A percentile compares a stretch with the other conserved stretches of the same genome.
These are phyloP conservation scores for Ogataea methylovora DNA, from an alignment of 805 yeast genomes.

Conservation along the genomic window DNA sequence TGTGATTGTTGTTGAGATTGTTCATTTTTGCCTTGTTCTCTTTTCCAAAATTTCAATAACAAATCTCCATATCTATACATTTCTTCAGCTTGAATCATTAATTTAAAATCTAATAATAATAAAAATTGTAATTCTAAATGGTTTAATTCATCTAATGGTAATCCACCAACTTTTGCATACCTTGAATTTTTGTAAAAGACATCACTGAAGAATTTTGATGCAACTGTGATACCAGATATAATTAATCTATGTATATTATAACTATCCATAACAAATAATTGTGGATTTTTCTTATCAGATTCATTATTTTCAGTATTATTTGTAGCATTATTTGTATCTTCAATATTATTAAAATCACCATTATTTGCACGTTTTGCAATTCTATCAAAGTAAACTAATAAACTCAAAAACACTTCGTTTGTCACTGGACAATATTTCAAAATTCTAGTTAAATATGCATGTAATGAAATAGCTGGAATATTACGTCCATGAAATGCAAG, in stretches of 20 bases:
- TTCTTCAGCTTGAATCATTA: conserved; percentile 86
- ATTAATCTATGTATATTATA: conserved; percentile 91
- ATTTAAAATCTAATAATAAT: conserved; percentile 73
- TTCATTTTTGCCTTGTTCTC: conserved; percentile 49
- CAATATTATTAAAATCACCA: conserved; percentile 24
- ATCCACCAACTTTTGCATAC: conserved; percentile 93
- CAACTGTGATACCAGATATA: conserved; percentile 91
- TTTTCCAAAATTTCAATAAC: conserved; percentile 74
- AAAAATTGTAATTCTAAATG: conserved; percentile 87
- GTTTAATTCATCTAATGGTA: conserved; percentile 88
- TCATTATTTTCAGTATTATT: conserved; percentile 2
- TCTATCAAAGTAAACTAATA: conserved; percentile 90
- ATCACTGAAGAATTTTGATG: conserved; percentile 90
- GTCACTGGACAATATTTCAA: conserved; percentile 98
- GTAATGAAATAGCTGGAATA: conserved; percentile 89
- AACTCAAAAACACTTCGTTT: conserved; percentile 85
- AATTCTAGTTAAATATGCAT: conserved; percentile 83
- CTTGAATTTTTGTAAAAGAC: conserved; percentile 90
- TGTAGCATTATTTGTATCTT: conserved; percentile 4
- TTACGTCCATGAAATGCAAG: conserved; percentile 93
- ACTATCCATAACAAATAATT: conserved; percentile 86
- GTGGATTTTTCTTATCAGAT: conserved; percentile 3
- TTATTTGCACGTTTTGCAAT: conserved; percentile 78
- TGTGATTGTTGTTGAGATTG: not conserved
- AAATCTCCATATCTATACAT: conserved; percentile 85